Evolutionary conservation across 208 protist genomes (phyloP).

Genomic region (Trypanosoma brucei): DNA sequence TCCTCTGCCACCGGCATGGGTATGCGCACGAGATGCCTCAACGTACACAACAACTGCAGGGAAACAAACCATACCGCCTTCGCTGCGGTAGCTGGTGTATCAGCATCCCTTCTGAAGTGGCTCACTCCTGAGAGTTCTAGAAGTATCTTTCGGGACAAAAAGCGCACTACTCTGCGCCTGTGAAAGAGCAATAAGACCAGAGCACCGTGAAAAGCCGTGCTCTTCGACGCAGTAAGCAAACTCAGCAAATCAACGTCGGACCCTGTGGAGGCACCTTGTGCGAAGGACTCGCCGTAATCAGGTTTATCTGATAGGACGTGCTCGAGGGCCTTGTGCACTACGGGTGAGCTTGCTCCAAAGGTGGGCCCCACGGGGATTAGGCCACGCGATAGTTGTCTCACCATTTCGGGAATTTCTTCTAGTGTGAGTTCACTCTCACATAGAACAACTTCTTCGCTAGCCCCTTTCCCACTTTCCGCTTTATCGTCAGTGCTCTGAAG

Average conservation of each 20-base stretch:
- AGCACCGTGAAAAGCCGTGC: constrained; percentile 13
- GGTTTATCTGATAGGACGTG: constrained; percentile 14
- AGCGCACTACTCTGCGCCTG: constrained; percentile 23
- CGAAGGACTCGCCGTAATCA: not conserved
- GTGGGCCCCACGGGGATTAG: not conserved
- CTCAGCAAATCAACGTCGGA: not conserved
- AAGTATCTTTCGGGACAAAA: constrained; percentile 33
- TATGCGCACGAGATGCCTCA: constrained; percentile 41
- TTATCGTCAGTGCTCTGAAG: no score
- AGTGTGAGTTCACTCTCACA: constrained; percentile 6
- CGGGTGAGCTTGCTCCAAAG: not conserved
- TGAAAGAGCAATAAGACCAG: constrained; percentile 50
- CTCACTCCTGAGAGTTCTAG: constrained; percentile 8
- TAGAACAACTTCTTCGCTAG: constrained; percentile 1
- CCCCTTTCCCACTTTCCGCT: not conserved
- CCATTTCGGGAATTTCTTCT: constrained; percentile 2
- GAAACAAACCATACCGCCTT: constrained; percentile 35
- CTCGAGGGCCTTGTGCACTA: constrained; percentile 8
- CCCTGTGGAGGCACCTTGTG: constrained; percentile 1
- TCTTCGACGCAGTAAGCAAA: constrained; percentile 11
- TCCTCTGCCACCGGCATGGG: constrained; percentile 6
- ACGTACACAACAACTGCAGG: constrained; percentile 42
- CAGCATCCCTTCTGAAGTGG: not conserved
- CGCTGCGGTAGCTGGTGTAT: not conserved
- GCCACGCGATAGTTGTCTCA: constrained; percentile 8